phyloP scores from a whole-genome alignment of 768 basidiomycete species.

The Termitomyces sp. region DNA sequence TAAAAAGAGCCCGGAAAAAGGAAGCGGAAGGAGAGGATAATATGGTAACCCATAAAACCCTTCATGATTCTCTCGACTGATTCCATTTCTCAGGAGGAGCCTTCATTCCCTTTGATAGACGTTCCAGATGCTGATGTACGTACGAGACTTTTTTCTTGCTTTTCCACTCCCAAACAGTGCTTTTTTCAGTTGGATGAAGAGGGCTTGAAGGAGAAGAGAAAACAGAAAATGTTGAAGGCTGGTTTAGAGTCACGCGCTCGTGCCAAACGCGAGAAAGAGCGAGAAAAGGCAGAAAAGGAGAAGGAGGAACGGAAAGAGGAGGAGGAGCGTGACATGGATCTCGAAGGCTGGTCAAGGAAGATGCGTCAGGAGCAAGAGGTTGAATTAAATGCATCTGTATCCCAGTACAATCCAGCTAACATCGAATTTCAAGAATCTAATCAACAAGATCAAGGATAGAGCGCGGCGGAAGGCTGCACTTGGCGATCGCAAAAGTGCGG shows the following conservation, averaged over 20 bases:
- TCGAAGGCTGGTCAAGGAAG: conserved; percentile 67
- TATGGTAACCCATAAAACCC: conserved; percentile 26
- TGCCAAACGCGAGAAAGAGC: conserved; percentile 80
- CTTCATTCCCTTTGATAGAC: conserved; percentile 88
- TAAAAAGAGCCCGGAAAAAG: conserved; percentile 78
- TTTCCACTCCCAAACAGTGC: background rate
- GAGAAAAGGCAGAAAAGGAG: conserved; percentile 70
- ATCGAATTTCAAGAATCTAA: conserved; percentile 47
- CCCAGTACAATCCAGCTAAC: background rate
- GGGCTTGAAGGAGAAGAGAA: conserved; percentile 87
- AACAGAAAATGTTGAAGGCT: conserved; percentile 88
- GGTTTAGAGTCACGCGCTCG: conserved; percentile 88
- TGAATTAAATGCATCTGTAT: background rate
- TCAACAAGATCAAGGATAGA: conserved; percentile 82
- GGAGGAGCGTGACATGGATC: conserved; percentile 68
- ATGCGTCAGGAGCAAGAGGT: conserved; percentile 82
- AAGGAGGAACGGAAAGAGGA: conserved; percentile 69
- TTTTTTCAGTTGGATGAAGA: conserved; percentile 75
- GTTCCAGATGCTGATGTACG: conserved; percentile 81
- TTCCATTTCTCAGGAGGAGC: conserved; percentile 53
- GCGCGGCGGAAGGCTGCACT: conserved; percentile 74
- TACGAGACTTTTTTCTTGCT: background rate
- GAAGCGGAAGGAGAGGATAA: conserved; percentile 71
- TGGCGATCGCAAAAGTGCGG: conserved; percentile 89
- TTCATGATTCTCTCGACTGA: background rate